phyloP scores from a whole-genome alignment of 2,329 filamentous ascomycete species.

The Ilyonectria mors-panacis region DNA sequence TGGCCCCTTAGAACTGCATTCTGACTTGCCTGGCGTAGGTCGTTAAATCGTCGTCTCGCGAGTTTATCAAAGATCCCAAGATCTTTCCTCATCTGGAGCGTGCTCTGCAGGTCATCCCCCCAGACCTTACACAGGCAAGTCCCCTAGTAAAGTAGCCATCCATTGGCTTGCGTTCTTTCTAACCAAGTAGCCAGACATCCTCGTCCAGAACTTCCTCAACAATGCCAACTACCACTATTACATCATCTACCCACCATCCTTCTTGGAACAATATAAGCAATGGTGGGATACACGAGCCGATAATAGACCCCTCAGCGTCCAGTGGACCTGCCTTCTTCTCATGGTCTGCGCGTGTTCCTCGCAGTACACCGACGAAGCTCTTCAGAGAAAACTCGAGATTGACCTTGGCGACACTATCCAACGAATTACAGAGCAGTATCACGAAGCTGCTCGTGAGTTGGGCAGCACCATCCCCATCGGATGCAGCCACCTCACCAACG shows the following conservation, averaged over 20 bases:
- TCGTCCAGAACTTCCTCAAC: conserved; percentile 57
- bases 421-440: conserved; percentile 51
- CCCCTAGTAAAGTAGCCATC: neutral
- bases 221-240: conserved; percentile 58
- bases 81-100: conserved; percentile 51
- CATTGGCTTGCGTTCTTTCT: conserved; percentile 5
- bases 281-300: conserved; percentile 54
- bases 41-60: conserved; percentile 36
- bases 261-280: conserved; percentile 53
- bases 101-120: conserved; percentile 52
- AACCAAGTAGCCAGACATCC: conserved; percentile 47
- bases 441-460: conserved; percentile 53
- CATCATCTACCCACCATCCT: conserved; percentile 54
- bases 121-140: conserved; percentile 55
- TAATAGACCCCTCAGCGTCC: conserved; percentile 51
- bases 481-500: conserved; percentile 51
- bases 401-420: conserved; percentile 51
- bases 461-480: conserved; percentile 52
- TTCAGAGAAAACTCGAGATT: conserved; percentile 50
- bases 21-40: conserved; percentile 25
- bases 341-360: conserved; percentile 56
- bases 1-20: neutral
- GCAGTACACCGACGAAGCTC: conserved; percentile 51
- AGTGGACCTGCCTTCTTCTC: conserved; percentile 57
- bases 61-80: conserved; percentile 41